These are phyloP conservation scores for Puccinia coronata DNA, from an alignment of 1,284 basidiomycete species.

Conservation along the genomic window DNA sequence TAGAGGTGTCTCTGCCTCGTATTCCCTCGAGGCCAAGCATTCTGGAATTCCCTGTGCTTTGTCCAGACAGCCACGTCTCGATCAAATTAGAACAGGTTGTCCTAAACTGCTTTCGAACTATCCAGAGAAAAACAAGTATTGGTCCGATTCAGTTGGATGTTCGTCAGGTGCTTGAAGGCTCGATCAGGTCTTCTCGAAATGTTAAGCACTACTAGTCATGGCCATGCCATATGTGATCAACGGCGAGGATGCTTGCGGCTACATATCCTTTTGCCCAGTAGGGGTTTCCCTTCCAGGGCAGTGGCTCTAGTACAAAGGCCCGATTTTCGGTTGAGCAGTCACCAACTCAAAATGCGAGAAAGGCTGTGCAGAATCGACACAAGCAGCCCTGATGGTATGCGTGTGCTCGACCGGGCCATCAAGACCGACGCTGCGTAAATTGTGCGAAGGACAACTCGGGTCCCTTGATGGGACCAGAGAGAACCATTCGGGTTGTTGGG, in stretches of 20 bases:
- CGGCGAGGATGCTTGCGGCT: conserved; percentile 1
- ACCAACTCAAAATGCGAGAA: background rate
- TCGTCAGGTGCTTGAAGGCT: no score
- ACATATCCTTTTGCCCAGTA: no score
- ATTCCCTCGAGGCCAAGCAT: background rate
- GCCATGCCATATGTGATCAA: background rate
- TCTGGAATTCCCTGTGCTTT: background rate
- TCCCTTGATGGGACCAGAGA: no score
- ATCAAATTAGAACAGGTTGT: background rate
- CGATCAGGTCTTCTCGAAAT: conserved; percentile 10
- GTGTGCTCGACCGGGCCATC: background rate
- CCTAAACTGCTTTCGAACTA: background rate
- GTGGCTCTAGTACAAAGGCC: conserved; percentile 10
- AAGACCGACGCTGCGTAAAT: no score
- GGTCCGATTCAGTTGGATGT: conserved; percentile 14
- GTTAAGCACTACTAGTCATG: background rate
- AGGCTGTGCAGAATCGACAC: background rate
- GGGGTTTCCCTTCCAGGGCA: background rate
- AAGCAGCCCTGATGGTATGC: no score
- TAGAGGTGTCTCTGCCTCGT: background rate
- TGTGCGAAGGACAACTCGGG: no score
- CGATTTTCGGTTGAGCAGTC: background rate
- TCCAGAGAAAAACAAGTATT: background rate
- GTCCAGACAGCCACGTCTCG: background rate
- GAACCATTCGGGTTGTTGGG: background rate